Evolutionary conservation across 345 rosid genomes (phyloP), one percentile per base, ranked within the genome.

Genomic region (Angophora floribunda): DNA sequence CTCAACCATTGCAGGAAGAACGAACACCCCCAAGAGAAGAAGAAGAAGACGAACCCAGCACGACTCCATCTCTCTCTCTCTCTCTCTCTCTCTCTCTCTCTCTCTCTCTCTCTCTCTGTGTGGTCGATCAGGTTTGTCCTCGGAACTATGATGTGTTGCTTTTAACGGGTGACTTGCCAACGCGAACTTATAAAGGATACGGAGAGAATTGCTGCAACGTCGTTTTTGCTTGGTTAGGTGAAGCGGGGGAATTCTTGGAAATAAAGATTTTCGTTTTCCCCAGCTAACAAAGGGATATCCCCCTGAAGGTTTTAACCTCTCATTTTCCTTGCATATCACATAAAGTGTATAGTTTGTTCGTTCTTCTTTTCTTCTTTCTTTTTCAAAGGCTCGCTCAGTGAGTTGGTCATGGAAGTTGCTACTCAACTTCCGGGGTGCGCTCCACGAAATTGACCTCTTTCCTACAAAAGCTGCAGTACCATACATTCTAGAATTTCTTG

Each of bases 221-320:
- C 92, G 87, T 89, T 89, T 87, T 91, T 87, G 78, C 75, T 51
- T 53, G 21, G 90, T 89, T 91, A 91, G 92, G 92, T 91, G 90
- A 65, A 82, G 49, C 82, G 36, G 32, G 86, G 59, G 75, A 85
- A 86, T 55, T 57, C 91, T 90, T 86, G 55, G 52, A 82, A 61
- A 80, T 65, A 85, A 90, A 90, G 89, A 86, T 85, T 89, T 75
- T 75, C 49, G 19, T 36, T 75, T 75, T 36, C 49, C 82, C 26
- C 82, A 75, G 82, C 82, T 9, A 75, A 17, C 13, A 75, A 41
- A 75, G 49, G 44, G 82, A 75, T 41, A 41, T 17, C 17, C 49
- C 44, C 47, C 47, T 0, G 82, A 47, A 19, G 13, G 49, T 75
- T 44, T 32, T 70, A 36, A 70, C 80, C 80, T 21, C 50, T 59